Percentiles rank a stretch among this genome's conserved stretches.
Conservation (phyloP, 108 stramenopile species). For the Bacterosira constricta region DNA sequence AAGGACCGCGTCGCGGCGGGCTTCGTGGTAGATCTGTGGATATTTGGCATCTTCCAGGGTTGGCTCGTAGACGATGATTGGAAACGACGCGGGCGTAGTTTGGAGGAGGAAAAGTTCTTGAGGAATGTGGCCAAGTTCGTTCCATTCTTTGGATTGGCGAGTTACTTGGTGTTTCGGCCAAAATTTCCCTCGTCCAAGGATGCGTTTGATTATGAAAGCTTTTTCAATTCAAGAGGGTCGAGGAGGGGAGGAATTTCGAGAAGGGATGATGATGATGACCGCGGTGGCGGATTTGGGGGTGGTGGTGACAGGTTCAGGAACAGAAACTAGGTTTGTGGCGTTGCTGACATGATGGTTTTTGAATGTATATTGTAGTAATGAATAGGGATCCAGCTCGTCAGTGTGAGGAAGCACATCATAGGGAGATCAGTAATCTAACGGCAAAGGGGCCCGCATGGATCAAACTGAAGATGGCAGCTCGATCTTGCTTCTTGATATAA, state of each 20-base stretch:
- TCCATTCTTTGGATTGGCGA: conserved; percentile 84
- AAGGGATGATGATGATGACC: not conserved
- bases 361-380: not conserved
- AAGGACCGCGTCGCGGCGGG: conserved; percentile 85
- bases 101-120: conserved; percentile 46
- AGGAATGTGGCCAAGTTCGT: conserved; percentile 67
- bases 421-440: not conserved
- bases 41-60: conserved; percentile 88
- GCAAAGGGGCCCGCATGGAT: too few relatives aligned
- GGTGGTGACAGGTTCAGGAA: not conserved
- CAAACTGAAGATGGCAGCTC: too few relatives aligned
- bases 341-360: not conserved
- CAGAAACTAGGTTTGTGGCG: not conserved
- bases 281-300: not conserved
- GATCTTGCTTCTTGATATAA: too few relatives aligned
- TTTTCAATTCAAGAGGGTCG: conserved; percentile 4
- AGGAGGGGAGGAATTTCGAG: conserved; percentile 13
- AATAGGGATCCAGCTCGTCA: not conserved
- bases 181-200: conserved; percentile 27
- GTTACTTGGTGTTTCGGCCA: conserved; percentile 74
- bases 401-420: not conserved
- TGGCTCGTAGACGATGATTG: conserved; percentile 90
- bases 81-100: conserved; percentile 62
- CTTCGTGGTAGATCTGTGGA: conserved; percentile 82
- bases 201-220: conserved; percentile 21